A percentile compares a stretch with the other conserved stretches of the same genome.
These are phyloP conservation scores for Nakazawaea siamensis DNA, from an alignment of 805 yeast species.

Conservation along the genomic window DNA sequence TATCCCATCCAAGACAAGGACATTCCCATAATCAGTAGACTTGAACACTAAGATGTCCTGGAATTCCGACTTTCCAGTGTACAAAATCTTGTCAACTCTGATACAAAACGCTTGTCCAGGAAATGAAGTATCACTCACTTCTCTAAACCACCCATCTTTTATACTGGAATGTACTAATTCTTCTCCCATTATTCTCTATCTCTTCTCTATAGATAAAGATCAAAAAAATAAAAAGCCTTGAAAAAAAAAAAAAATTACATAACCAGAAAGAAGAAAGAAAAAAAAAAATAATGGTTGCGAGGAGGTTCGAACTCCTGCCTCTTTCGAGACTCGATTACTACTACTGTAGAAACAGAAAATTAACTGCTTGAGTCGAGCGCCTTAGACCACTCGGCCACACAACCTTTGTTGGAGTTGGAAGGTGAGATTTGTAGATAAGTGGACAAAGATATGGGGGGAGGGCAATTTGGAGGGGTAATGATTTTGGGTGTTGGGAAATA, in stretches of 20 bases:
- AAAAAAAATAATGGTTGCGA: constrained; percentile 9
- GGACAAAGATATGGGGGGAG: too few relatives aligned
- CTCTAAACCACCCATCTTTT: constrained; percentile 75
- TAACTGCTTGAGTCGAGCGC: constrained; percentile 12
- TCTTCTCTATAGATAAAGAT: not conserved
- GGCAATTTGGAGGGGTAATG: too few relatives aligned
- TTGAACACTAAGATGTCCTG: constrained; percentile 81
- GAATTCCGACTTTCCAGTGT: constrained; percentile 58
- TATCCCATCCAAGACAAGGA: constrained; percentile 81
- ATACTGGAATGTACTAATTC: constrained; percentile 24
- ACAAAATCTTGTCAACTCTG: constrained; percentile 54
- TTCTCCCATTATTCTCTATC: constrained; percentile 4
- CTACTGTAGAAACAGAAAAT: not conserved
- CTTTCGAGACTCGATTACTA: constrained; percentile 11
- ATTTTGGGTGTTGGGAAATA: too few relatives aligned
- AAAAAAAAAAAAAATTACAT: not conserved
- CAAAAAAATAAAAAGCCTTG: not conserved
- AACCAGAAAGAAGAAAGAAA: not conserved
- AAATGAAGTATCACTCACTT: constrained; percentile 58
- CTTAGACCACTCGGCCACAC: constrained; percentile 10
- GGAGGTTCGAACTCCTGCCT: constrained; percentile 13
- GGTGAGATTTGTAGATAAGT: too few relatives aligned
- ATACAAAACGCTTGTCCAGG: constrained; percentile 84
- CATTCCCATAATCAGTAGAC: constrained; percentile 75
- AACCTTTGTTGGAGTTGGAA: too few relatives aligned